Evolutionary conservation across 2,329 filamentous ascomycete species (phyloP), one percentile per base, ranked within the genome.

Genomic region (Thyridium curvatum): DNA sequence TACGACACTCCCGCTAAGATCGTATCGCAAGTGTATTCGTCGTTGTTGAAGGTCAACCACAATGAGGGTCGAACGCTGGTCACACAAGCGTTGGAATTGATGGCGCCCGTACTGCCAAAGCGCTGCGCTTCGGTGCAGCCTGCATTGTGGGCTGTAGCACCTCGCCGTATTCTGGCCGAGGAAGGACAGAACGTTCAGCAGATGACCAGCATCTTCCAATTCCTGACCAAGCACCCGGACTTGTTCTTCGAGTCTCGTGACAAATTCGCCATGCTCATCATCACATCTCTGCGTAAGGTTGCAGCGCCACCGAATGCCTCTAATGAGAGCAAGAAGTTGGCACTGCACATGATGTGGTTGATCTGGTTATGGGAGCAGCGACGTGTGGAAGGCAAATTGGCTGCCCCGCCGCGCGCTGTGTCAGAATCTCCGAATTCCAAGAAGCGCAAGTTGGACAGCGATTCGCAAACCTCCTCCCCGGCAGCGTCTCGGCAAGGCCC

Each of bases 1-100:
- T 98, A 94, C 55, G 94, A 98, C 52, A 97, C 93, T 0, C 94
- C 93, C 0, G 76, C 86, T 12, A 98, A 97, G 72, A 97, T 98
- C 40, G 89, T 93, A 4, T 85, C 86, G 15, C 91, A 97, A 59
- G 90, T 98, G 16, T 98, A 98, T 56, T 82, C 93, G 47, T 89
- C 89, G 3, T 72, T 98, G 13, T 67, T 98, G 17, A 86, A 88
- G 60, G 90, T 91, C 2, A 94, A 94, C 55, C 91, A 97, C 58
- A 94, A 94, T 42, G 93, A 98, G 64, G 93, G 91, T 15, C 81
- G 91, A 40, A 81, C 88, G 12, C 68, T 98, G 40, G 91, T 98
- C 13, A 94, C 89, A 32, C 94, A 98, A 57, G 91, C 91, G 5
- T 69, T 98, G 33, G 93, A 98, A 60, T 75, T 98, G 30, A 82